Conservation (phyloP, 116 monocot genomes). For the Zostera marina region DNA sequence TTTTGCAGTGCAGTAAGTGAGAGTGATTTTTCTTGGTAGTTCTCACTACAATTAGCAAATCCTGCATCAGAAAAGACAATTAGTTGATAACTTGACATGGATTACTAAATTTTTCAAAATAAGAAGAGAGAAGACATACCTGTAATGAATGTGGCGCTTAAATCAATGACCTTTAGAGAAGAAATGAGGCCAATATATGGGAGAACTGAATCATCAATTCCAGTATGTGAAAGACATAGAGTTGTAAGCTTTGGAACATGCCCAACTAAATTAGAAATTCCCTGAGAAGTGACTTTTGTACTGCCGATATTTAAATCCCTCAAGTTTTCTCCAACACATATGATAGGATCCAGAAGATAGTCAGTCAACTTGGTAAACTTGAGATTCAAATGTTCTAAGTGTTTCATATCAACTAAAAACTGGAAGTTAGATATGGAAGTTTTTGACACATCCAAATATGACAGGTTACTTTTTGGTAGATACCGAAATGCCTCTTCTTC, state of each 20-base stretch:
- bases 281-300: constrained; percentile 37
- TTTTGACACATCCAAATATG: constrained; percentile 57
- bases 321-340: constrained; percentile 32
- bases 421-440: constrained; percentile 26
- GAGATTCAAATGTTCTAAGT: constrained; percentile 54
- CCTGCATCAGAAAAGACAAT: constrained; percentile 8
- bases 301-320: constrained; percentile 47
- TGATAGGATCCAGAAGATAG: constrained; percentile 30
- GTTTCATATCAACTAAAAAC: constrained; percentile 31
- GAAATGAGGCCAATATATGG: constrained; percentile 35
- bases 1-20: constrained; percentile 35
- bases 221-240: constrained; percentile 48
- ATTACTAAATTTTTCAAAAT: background rate
- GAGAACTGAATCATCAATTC: constrained; percentile 59
- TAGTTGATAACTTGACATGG: background rate
- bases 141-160: constrained; percentile 58
- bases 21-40: background rate
- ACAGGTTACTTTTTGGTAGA: constrained; percentile 22
- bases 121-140: constrained; percentile 18
- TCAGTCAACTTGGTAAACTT: constrained; percentile 31
- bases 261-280: constrained; percentile 31
- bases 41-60: constrained; percentile 5
- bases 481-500: constrained; percentile 25
- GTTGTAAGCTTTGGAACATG: constrained; percentile 37
- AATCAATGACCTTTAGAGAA: constrained; percentile 39